Base-by-base conservation (phyloP, 108 stramenopile genomes). In the Epithemia pelagica region DNA sequence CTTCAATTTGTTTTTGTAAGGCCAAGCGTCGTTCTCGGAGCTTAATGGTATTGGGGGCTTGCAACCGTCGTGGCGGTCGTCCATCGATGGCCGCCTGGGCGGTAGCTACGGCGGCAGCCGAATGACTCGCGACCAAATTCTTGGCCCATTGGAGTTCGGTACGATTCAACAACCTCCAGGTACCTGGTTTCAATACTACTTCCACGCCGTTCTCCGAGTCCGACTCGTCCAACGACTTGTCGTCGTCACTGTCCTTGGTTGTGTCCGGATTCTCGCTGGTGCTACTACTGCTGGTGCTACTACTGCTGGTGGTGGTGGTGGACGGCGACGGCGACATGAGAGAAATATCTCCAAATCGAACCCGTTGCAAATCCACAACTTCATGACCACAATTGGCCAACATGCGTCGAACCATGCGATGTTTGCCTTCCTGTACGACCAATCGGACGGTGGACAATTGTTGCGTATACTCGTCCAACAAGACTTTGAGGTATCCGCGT, bases 361-460 rank as follows among this genome's bases (percentile, higher is more conserved):
- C 78, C 67, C 92, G 73, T 62, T 74, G 64, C 58, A 94, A 70
- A 23, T 78, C 80, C 31, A 91, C 81, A 22, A 94, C 92, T 28
- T 80, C 75, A 76, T 86, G 85, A 21, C 87, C 87, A 61, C 80
- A 83, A 64, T 90, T 94, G 5, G 88, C 88, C 59, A 94, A 63
- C 65, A 94, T 89, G 30, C 89, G 74, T 28, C 92, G 70, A 0
- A 94, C 92, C 92, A 94, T 90, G 24, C 92, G 71, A 66, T 94
- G 78, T 69, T 94, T 94, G 32, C 92, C 92, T 74, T 94, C 92
- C 52, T 69, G 62, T 0, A 94, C 89, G 15, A 85, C 72, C 52
- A 94, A 56, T 57, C 85, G 69, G 1, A 94, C 85, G 61, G 81
- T 76, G 15, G 81, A 78, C 22, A 86, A 65, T 30, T 66, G 80